Evolutionary conservation across 1,139 yeast species (phyloP), one percentile per base, ranked within the genome.

Genomic region (Dujonia santamariae): DNA sequence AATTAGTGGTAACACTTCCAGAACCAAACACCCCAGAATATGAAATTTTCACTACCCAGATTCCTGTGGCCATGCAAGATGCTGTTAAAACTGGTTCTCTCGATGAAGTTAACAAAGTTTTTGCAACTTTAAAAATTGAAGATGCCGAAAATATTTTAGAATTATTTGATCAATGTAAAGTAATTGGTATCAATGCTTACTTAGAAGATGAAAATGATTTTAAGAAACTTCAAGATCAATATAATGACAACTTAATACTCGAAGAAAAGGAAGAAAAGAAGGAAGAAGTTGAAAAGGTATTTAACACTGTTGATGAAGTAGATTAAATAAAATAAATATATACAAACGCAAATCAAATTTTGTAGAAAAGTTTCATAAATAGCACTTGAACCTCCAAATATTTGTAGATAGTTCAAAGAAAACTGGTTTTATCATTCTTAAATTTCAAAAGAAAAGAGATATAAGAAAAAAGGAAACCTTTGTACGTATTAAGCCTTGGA

Each of bases 81-180:
- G 98, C 98, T 0, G 70, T 90, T n/a, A 67, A 69, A 48, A 75
- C 94, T 0, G 76, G 74, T 33, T 69, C 78, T 9, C 67, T 92
- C 39, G 96, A 86, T 43, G 81, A 75, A 43, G 88, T 92, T 38
- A 92, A 92, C 61, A 74, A 79, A 45, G 92, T 86, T 2, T 85
- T 92, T 54, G 95, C 84, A 2, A 67, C 68, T n/a, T 71, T 86
- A 71, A 68, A 78, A 23, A 69, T 90, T 4, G 85, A 75, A 22
- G 90, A 85, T 30, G 97, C 97, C 3, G 97, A 92, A 55, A 56
- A 64, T 18, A 69, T 85, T 7, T 74, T 92, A 47, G 90, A 82
- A 40, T 57, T 78, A 36, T 78, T 92, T 49, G 85, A 87, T 47
- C 78, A 81, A 50, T 82, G 92, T 51, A 92, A 90, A 5, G 90